Evolutionary conservation across 2,329 filamentous ascomycete species (phyloP), one percentile per base, ranked within the genome.

Genomic region (Venturiaceae sp.): DNA sequence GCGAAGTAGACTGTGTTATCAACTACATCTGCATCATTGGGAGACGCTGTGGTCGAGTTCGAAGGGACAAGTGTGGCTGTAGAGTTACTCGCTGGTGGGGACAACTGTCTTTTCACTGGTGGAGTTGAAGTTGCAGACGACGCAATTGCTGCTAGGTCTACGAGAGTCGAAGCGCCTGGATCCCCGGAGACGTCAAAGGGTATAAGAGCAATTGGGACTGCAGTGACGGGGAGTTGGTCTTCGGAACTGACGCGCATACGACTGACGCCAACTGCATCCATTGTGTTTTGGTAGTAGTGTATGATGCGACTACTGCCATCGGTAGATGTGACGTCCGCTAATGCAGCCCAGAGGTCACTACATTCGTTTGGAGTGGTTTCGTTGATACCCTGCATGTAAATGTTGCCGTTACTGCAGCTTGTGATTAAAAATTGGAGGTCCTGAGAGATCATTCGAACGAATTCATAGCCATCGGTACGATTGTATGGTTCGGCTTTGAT

Each of bases 261-360:
- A 1, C 64, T 67, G 6, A 72, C 68, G n/a, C 69, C 68, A 5
- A 66, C 44, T 5, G 46, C 57, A 14, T 58, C 58, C 69, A 73
- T 72, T 57, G 68, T 66, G 59, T 71, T 62, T 19, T 60, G 61
- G 63, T 71, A 71, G 66, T 70, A 72, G 63, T 72, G 67, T 63
- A 72, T 63, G 9, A 68, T 58, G n/a, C 36, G 36, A 13, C n/a
- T 16, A 23, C 16, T 32, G 30, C 63, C 67, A 47, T 69, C 67
- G 7, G 53, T 61, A 28, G 66, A 62, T 11, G 68, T 57, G 5
- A 60, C 59, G 11, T 65, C 62, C 0, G 63, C 57, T 14, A 55
- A 59, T 5, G 57, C 59, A 2, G 65, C 60, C 66, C 66, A 71
- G 16, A 47, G 30, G 14, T 47, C 28, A 34, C 50, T 11, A 53